phyloP scores from a whole-genome alignment of 2,329 filamentous ascomycete species.

The Sporothrix euskadiensis region DNA sequence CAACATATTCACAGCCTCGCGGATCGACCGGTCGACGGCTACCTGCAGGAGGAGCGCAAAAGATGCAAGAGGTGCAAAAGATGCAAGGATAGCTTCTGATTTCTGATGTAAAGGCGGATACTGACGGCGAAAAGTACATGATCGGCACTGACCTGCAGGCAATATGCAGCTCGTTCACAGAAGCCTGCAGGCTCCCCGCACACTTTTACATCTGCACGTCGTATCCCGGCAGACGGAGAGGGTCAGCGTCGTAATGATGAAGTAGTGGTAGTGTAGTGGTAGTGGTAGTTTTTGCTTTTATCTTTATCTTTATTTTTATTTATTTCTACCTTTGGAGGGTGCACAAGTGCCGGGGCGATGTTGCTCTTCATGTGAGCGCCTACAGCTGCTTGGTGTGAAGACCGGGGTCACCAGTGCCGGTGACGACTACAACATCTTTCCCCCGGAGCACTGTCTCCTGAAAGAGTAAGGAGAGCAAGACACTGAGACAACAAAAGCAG shows the following conservation, averaged over 20 bases:
- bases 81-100: neutral
- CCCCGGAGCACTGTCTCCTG: neutral
- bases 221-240: slow-evolving; percentile 6
- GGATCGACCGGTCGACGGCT: slow-evolving; percentile 14
- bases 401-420: neutral
- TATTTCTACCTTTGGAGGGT: neutral
- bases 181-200: neutral
- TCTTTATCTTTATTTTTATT: too few species aligned
- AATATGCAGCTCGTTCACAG: neutral
- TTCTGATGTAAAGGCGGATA: neutral
- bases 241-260: neutral
- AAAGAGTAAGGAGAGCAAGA: neutral
- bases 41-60: neutral
- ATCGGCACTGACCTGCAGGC: neutral
- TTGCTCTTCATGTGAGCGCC: neutral
- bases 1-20: neutral
- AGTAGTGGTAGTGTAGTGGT: neutral
- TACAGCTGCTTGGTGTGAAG: neutral
- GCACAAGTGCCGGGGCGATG: slow-evolving; percentile 12
- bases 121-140: neutral
- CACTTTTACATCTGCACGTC: neutral
- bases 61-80: neutral
- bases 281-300: neutral
- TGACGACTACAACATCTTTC: neutral
- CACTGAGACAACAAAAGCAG: too few species aligned